Evolutionary conservation across 2,329 filamentous ascomycete genomes (phyloP).

Genomic region (Ophiostoma triangulosporum): DNA sequence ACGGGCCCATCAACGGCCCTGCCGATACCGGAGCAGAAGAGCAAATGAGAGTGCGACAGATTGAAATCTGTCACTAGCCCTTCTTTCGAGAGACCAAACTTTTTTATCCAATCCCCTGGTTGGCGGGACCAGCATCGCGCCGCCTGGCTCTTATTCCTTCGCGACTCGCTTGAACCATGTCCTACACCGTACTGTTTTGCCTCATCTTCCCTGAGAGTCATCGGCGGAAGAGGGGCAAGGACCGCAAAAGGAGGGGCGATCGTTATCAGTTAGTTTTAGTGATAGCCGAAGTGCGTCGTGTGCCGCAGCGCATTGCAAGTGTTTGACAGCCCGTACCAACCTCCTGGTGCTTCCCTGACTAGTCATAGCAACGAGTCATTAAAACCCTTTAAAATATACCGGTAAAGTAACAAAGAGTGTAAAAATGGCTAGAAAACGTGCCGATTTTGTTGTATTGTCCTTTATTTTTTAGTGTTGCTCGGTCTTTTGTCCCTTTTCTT

Average conservation of each 20-base stretch:
- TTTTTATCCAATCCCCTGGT: constrained; percentile 2
- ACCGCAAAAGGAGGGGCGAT: constrained; percentile 3
- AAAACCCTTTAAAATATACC: neutral
- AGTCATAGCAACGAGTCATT: constrained; percentile 3
- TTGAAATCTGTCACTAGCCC: constrained; percentile 9
- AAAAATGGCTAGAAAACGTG: constrained; percentile 8
- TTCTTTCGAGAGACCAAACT: neutral
- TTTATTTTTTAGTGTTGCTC: neutral
- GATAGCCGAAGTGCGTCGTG: neutral
- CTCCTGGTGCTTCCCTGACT: neutral
- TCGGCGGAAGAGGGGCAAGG: constrained; percentile 3
- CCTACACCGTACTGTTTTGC: neutral
- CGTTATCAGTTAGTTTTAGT: neutral
- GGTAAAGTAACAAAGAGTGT: constrained; percentile 3
- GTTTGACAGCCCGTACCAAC: neutral
- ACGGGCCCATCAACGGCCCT: neutral
- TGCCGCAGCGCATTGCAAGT: neutral
- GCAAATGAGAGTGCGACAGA: constrained; percentile 13
- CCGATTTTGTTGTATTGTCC: constrained; percentile 3
- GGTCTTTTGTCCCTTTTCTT: neutral
- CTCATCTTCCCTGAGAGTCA: neutral
- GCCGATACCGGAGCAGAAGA: constrained; percentile 15
- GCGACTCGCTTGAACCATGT: no score
- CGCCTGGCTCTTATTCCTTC: neutral
- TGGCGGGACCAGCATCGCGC: neutral